phyloP scores from a whole-genome alignment of 2,329 filamentous ascomycete genomes.

The Penicillium polonicum region DNA sequence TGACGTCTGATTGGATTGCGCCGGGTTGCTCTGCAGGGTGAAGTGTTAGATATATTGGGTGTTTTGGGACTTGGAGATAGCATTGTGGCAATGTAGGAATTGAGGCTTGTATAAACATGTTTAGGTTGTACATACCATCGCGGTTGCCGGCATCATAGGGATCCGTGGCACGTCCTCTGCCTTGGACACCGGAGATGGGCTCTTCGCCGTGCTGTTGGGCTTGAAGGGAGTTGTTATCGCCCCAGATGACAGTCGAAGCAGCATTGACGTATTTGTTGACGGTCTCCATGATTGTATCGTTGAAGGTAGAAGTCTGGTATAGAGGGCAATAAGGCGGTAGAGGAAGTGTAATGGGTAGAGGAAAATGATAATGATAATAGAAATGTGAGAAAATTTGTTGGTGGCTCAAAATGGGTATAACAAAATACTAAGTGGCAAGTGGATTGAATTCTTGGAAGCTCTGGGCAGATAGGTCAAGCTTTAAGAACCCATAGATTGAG shows the following conservation, averaged over 20 bases:
- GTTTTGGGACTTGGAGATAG: not conserved
- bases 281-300: conserved; percentile 57
- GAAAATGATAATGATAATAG: not conserved
- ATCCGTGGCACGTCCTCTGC: conserved; percentile 65
- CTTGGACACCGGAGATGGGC: conserved; percentile 69
- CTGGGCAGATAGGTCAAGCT: conserved; percentile 8
- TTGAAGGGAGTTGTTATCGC: conserved; percentile 33
- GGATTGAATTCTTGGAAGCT: not conserved
- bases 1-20: conserved; percentile 19
- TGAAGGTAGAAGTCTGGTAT: not conserved
- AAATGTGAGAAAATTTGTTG: not conserved
- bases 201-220: conserved; percentile 52
- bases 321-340: not conserved
- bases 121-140: conserved; percentile 48
- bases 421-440: not conserved
- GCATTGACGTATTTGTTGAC: conserved; percentile 55
- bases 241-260: conserved; percentile 53
- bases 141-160: conserved; percentile 78
- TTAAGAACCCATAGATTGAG: conserved; percentile 2
- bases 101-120: not conserved
- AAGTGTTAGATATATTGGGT: not conserved
- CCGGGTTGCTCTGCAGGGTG: conserved; percentile 28
- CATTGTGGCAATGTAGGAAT: not conserved
- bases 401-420: not conserved
- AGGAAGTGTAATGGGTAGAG: not conserved